These are phyloP conservation scores for Paspalum notatum DNA, from an alignment of 176 grass and related monocot species.

Conservation along the genomic window DNA sequence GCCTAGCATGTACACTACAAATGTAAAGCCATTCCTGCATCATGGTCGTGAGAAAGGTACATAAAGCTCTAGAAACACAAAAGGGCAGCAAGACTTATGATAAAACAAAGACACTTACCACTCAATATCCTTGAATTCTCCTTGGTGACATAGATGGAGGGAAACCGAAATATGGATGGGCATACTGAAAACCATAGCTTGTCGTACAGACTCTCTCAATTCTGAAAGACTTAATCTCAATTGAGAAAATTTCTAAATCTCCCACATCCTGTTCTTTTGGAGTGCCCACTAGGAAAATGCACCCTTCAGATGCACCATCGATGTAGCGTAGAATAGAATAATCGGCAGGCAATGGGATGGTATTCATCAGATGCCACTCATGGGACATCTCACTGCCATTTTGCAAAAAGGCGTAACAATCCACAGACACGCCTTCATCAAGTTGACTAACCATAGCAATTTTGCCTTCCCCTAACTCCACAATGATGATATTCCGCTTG, in stretches of 20 bases:
- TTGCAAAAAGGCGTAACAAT: neutral
- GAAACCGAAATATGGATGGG: neutral
- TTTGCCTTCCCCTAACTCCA: constrained; percentile 1
- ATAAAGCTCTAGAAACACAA: neutral
- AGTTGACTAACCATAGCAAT: neutral
- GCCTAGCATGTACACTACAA: too few species aligned
- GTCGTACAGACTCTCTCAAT: neutral
- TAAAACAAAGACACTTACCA: neutral
- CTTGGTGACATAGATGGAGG: neutral
- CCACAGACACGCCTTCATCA: neutral
- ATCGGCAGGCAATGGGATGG: neutral
- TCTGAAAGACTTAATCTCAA: neutral
- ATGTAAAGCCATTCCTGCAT: neutral
- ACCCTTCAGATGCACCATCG: neutral
- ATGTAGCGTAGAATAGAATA: neutral
- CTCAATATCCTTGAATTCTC: constrained; percentile 6
- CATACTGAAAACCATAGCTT: too few species aligned
- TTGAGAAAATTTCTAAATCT: neutral
- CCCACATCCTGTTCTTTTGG: neutral
- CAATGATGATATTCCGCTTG: neutral
- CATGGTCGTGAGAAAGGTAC: neutral
- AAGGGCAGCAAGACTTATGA: neutral
- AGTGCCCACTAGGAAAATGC: neutral
- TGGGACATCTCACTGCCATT: neutral
- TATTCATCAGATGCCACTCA: neutral